Evolutionary conservation across 1,139 yeast genomes (phyloP).

Genomic region (Geotrichum phurueaensis): DNA sequence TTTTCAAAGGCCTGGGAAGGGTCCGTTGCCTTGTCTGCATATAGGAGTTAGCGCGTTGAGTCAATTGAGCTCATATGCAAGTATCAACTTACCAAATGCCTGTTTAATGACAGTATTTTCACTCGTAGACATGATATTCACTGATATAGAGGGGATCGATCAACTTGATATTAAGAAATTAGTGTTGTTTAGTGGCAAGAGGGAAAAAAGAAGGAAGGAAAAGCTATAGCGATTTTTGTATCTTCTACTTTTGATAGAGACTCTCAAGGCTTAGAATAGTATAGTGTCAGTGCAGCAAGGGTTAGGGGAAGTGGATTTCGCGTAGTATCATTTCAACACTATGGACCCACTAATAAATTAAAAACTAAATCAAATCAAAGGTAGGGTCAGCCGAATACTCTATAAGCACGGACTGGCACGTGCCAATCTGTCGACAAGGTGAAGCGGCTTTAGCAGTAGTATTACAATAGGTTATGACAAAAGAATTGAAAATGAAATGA

Average conservation of each 20-base stretch:
- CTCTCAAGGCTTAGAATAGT: not conserved
- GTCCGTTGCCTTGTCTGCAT: constrained; percentile 66
- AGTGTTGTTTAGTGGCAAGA: not conserved
- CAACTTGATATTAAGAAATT: not conserved
- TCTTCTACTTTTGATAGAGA: not conserved
- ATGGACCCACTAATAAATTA: not conserved
- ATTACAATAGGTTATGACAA: too few relatives aligned
- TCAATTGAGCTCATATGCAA: not conserved
- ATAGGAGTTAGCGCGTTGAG: not conserved
- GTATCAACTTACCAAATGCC: constrained; percentile 5
- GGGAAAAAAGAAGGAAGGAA: not conserved
- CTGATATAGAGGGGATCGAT: not conserved
- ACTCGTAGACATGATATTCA: not conserved
- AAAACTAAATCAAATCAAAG: too few relatives aligned
- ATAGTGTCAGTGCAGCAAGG: not conserved
- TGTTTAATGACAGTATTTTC: not conserved
- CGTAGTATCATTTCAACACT: not conserved
- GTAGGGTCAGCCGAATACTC: too few relatives aligned
- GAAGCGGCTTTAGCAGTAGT: too few relatives aligned
- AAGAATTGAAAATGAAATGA: too few relatives aligned
- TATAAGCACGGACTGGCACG: too few relatives aligned
- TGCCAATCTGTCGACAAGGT: too few relatives aligned
- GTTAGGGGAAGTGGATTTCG: not conserved
- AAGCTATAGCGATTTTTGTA: not conserved
- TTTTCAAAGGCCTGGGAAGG: constrained; percentile 75